Conservation (phyloP, 2,329 filamentous ascomycete genomes). For the Nothomitra cinnamomea region DNA sequence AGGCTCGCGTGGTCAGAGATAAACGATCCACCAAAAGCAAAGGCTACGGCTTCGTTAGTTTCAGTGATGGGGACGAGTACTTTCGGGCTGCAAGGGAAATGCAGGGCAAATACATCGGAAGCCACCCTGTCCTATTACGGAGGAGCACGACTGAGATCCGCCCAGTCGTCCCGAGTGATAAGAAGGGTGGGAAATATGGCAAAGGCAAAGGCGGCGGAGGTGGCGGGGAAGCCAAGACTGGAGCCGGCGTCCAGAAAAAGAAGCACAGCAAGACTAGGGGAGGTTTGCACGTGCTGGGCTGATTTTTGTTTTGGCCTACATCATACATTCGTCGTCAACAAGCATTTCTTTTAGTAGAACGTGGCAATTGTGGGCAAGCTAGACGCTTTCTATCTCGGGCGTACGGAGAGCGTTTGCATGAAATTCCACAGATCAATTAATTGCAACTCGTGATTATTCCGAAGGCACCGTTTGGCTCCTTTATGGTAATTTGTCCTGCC, state of each 20-base stretch:
- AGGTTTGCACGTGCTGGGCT: slow-evolving; percentile 21
- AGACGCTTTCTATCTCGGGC: too few species aligned
- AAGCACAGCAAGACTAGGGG: slow-evolving; percentile 24
- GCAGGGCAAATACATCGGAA: slow-evolving; percentile 98
- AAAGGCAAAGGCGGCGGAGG: slow-evolving; percentile 19
- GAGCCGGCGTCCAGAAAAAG: slow-evolving; percentile 21
- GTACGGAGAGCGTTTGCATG: too few species aligned
- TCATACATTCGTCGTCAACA: too few species aligned
- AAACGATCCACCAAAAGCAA: slow-evolving; percentile 94
- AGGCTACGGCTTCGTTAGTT: slow-evolving; percentile 92
- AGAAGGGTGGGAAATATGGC: slow-evolving; percentile 29
- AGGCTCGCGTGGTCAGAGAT: slow-evolving; percentile 84
- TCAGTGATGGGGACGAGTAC: slow-evolving; percentile 87
- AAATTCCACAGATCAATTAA: too few species aligned
- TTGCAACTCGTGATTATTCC: too few species aligned
- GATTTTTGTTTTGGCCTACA: not conserved
- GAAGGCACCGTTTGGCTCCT: too few species aligned
- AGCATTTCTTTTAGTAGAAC: too few species aligned
- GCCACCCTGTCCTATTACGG: slow-evolving; percentile 75
- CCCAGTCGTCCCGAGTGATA: slow-evolving; percentile 49
- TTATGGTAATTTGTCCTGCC: too few species aligned
- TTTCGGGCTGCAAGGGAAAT: slow-evolving; percentile 95
- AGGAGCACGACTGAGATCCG: slow-evolving; percentile 88
- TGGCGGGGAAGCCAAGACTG: slow-evolving; percentile 20
- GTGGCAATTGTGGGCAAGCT: too few species aligned